phyloP scores from a whole-genome alignment of 1,284 basidiomycete genomes.

The Phellinidium pouzarii region DNA sequence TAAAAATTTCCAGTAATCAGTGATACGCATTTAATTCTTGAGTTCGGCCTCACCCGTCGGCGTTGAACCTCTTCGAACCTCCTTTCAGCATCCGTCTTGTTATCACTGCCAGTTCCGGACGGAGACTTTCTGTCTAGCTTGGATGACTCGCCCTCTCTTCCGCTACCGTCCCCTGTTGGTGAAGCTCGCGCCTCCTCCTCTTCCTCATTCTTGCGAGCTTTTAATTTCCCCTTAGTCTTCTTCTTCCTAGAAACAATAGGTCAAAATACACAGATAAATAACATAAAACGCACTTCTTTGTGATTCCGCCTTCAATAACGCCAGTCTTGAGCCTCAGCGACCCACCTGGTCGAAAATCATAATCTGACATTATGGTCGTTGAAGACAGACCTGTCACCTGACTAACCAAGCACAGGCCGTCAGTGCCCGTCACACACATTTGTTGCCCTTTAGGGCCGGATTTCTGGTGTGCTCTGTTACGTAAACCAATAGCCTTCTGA shows the following conservation, averaged over 20 bases:
- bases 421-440: too few relatives aligned
- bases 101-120: slow-evolving; percentile 38
- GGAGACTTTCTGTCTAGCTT: slow-evolving; percentile 57
- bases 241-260: slow-evolving; percentile 52
- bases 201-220: slow-evolving; percentile 42
- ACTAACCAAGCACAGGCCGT: background rate
- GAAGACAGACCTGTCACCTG: background rate
- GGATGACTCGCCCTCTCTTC: slow-evolving; percentile 37
- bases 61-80: slow-evolving; percentile 84
- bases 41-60: slow-evolving; percentile 59
- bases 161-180: slow-evolving; percentile 35
- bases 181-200: slow-evolving; percentile 23
- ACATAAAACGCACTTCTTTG: slow-evolving; percentile 66
- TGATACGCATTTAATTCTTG: slow-evolving; percentile 11
- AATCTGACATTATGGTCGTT: slow-evolving; percentile 60
- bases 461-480: background rate
- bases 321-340: slow-evolving; percentile 88
- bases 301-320: slow-evolving; percentile 63
- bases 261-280: slow-evolving; percentile 5
- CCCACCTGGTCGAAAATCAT: slow-evolving; percentile 81
- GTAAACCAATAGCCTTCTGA: background rate
- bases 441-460: background rate
- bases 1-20: slow-evolving; percentile 26
- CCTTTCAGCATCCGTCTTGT: slow-evolving; percentile 85
- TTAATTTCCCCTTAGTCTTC: slow-evolving; percentile 46